Percentiles rank a stretch among this genome's conserved stretches.
Conservation (phyloP, 768 basidiomycete species). For the Pulveroboletus sp. region DNA sequence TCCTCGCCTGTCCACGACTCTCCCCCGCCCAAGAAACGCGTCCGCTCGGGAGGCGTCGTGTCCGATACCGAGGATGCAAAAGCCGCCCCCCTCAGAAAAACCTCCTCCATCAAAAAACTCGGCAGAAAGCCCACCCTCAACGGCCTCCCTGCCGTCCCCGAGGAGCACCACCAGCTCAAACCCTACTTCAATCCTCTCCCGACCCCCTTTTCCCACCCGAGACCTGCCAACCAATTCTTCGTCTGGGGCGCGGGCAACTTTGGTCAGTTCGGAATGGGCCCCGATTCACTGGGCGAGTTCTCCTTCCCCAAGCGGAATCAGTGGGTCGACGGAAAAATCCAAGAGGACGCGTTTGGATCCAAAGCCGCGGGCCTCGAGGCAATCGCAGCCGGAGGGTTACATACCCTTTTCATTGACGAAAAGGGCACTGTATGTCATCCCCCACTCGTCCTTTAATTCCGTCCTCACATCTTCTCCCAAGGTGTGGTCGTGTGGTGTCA, state of each 20-base stretch:
- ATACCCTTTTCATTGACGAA: conserved; percentile 85
- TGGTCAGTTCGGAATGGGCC: conserved; percentile 93
- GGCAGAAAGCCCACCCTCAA: conserved; percentile 30
- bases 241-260: conserved; percentile 92
- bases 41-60: conserved; percentile 34
- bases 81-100: conserved; percentile 23
- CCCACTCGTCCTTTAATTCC: not conserved
- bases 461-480: conserved; percentile 27
- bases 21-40: conserved; percentile 43
- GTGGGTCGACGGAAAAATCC: conserved; percentile 75
- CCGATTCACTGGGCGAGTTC: conserved; percentile 65
- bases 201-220: conserved; percentile 46
- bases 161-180: conserved; percentile 39
- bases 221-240: conserved; percentile 72
- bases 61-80: conserved; percentile 43
- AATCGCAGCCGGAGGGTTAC: conserved; percentile 81
- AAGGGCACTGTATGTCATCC: conserved; percentile 71
- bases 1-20: conserved; percentile 47
- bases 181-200: conserved; percentile 70
- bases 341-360: conserved; percentile 65
- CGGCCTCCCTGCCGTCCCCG: conserved; percentile 28
- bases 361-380: conserved; percentile 77
- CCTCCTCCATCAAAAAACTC: conserved; percentile 24
- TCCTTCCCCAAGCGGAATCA: conserved; percentile 70
- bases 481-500: conserved; percentile 84